phyloP scores from a whole-genome alignment of 768 basidiomycete species.

The Termitomyces sp. region DNA sequence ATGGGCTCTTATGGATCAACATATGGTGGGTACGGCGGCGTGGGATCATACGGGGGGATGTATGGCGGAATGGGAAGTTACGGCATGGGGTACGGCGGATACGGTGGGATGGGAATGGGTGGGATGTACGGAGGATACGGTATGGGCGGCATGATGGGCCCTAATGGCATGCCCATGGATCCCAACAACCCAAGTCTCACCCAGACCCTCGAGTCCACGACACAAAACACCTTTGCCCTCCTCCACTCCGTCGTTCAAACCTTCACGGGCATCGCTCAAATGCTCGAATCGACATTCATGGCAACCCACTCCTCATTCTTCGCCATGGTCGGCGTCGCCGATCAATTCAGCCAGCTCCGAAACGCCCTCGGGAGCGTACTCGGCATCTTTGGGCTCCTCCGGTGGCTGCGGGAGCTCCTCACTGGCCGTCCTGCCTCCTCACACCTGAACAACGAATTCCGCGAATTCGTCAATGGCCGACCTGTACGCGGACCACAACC shows the following conservation, averaged over 20 bases:
- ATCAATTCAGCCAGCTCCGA: slow-evolving; percentile 88
- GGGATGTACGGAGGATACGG: slow-evolving; percentile 28
- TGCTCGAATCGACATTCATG: slow-evolving; percentile 97
- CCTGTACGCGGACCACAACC: slow-evolving; percentile 46
- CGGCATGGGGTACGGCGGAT: slow-evolving; percentile 22
- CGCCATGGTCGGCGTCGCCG: slow-evolving; percentile 93
- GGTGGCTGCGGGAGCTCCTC: slow-evolving; percentile 74
- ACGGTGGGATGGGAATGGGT: slow-evolving; percentile 23
- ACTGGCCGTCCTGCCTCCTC: slow-evolving; percentile 28
- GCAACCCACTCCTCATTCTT: slow-evolving; percentile 95
- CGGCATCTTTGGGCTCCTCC: slow-evolving; percentile 82
- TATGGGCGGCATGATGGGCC: slow-evolving; percentile 34
- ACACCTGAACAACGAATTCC: slow-evolving; percentile 58
- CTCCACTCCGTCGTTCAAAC: slow-evolving; percentile 95
- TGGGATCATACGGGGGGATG: slow-evolving; percentile 17
- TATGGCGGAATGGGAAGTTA: slow-evolving; percentile 29
- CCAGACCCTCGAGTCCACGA: slow-evolving; percentile 83
- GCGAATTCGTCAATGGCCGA: slow-evolving; percentile 65
- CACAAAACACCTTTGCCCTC: slow-evolving; percentile 88
- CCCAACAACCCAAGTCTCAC: slow-evolving; percentile 65
- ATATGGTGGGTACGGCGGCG: slow-evolving; percentile 8
- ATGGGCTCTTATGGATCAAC: slow-evolving; percentile 24
- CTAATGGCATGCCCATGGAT: slow-evolving; percentile 43
- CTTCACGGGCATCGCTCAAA: slow-evolving; percentile 91
- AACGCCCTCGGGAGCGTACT: slow-evolving; percentile 92